A percentile compares a stretch with the other conserved stretches of the same genome.
These are phyloP conservation scores for Thalassiosira livingstoniorum DNA, from an alignment of 352 stramenopile species.

Conservation along the genomic window DNA sequence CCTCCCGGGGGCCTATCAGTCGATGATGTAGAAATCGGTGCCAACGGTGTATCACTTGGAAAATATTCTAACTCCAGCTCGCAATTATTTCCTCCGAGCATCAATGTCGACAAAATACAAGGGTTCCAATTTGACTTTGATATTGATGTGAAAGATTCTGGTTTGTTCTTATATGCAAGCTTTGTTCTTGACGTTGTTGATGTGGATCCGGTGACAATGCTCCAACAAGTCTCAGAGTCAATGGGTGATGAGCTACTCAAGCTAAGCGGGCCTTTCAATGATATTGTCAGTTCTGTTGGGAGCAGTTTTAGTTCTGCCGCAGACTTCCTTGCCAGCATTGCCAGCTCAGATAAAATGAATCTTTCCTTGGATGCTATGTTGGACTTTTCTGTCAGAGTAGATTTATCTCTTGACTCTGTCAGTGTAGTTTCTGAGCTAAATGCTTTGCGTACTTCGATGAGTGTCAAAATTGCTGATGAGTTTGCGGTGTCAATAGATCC, in stretches of 20 bases:
- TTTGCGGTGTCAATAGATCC: constrained; percentile 8
- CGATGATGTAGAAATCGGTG: constrained; percentile 2
- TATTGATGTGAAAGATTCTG: too few relatives aligned
- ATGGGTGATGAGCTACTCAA: too few relatives aligned
- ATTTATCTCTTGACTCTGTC: constrained; percentile 29
- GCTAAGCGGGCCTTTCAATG: constrained; percentile 27
- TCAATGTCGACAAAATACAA: constrained; percentile 41
- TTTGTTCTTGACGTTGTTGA: too few relatives aligned
- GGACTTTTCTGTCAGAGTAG: constrained; percentile 24
- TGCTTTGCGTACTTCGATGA: constrained; percentile 14
- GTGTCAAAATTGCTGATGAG: constrained; percentile 16
- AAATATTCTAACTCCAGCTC: constrained; percentile 17
- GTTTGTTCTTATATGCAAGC: too few relatives aligned
- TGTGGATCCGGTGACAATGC: too few relatives aligned
- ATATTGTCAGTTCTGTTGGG: constrained; percentile 26
- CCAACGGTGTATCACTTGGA: constrained; percentile 5
- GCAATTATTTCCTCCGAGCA: constrained; percentile 33
- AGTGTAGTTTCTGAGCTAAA: constrained; percentile 16
- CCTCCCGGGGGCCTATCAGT: constrained; percentile 11
- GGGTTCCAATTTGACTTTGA: constrained; percentile 43
- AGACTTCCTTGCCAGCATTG: constrained; percentile 27
- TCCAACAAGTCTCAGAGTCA: too few relatives aligned
- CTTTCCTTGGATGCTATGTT: constrained; percentile 38
- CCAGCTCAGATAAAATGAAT: constrained; percentile 28
- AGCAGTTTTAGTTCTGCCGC: constrained; percentile 24